Conservation (phyloP, 1,284 basidiomycete genomes). For the Termitomyces sp. region DNA sequence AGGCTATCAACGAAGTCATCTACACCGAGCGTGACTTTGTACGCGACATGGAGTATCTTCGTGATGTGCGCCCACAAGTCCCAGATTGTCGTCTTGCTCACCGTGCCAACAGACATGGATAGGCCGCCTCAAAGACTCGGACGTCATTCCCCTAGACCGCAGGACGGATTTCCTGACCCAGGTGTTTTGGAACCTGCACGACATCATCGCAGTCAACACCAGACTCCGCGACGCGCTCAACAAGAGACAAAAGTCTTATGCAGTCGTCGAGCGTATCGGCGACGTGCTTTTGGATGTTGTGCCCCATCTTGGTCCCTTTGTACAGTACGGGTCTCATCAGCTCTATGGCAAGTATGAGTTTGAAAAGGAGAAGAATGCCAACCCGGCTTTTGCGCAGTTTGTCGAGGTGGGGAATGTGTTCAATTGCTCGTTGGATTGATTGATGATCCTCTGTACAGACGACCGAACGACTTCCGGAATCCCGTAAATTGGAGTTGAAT, state of each 20-base stretch:
- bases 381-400: conserved; percentile 92
- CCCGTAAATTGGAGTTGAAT: conserved; percentile 95
- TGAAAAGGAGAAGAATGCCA: conserved; percentile 94
- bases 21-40: conserved; percentile 99
- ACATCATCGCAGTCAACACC: conserved; percentile 90
- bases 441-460: conserved; percentile 40
- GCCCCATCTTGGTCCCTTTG: conserved; percentile 88
- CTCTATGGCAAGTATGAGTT: conserved; percentile 99
- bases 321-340: conserved; percentile 95
- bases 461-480: conserved; percentile 91
- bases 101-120: conserved; percentile 74
- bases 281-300: conserved; percentile 90
- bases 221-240: conserved; percentile 89
- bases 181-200: conserved; percentile 97
- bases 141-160: conserved; percentile 74
- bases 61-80: conserved; percentile 67
- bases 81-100: neutral
- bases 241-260: conserved; percentile 92
- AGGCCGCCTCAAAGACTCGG: conserved; percentile 72
- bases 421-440: conserved; percentile 1
- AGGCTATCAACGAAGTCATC: conserved; percentile 98
- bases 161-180: conserved; percentile 88
- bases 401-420: conserved; percentile 64
- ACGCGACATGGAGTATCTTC: conserved; percentile 94
- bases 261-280: conserved; percentile 88